Conservation (phyloP, 2,329 filamentous ascomycete genomes). For the Cladosporium phlei region DNA sequence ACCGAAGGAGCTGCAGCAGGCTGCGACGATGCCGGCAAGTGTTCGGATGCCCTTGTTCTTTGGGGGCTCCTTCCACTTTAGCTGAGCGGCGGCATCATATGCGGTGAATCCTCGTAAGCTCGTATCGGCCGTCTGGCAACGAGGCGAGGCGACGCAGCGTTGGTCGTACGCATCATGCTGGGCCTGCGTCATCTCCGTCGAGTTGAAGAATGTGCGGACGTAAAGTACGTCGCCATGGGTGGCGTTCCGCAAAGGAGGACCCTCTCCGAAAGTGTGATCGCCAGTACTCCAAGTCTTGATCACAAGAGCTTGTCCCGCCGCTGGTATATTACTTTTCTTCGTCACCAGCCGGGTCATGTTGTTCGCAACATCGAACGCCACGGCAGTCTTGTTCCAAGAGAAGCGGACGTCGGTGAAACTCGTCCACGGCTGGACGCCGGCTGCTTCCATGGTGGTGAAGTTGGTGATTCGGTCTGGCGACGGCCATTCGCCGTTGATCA, state of each 20-base stretch:
- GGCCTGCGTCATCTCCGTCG: constrained; percentile 34
- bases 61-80: constrained; percentile 17
- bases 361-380: constrained; percentile 39
- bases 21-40: constrained; percentile 25
- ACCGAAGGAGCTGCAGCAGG: constrained; percentile 25
- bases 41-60: constrained; percentile 17
- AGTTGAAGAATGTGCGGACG: constrained; percentile 45
- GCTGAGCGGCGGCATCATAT: constrained; percentile 18
- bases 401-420: constrained; percentile 41
- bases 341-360: constrained; percentile 32
- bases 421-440: constrained; percentile 35
- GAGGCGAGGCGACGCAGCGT: constrained; percentile 1
- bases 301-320: constrained; percentile 36
- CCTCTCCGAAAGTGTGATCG: constrained; percentile 40
- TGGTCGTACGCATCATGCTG: constrained; percentile 16
- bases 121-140: constrained; percentile 13
- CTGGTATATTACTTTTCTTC: constrained; percentile 33
- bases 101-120: constrained; percentile 20
- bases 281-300: constrained; percentile 45
- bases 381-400: constrained; percentile 40
- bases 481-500: constrained; percentile 40
- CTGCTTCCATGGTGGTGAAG: constrained; percentile 27
- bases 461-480: constrained; percentile 34
- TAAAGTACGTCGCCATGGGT: constrained; percentile 40
- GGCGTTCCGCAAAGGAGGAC: constrained; percentile 35